These are phyloP conservation scores for Chalaropsis thielavioides DNA, from an alignment of 2,329 filamentous ascomycete species.

Conservation along the genomic window DNA sequence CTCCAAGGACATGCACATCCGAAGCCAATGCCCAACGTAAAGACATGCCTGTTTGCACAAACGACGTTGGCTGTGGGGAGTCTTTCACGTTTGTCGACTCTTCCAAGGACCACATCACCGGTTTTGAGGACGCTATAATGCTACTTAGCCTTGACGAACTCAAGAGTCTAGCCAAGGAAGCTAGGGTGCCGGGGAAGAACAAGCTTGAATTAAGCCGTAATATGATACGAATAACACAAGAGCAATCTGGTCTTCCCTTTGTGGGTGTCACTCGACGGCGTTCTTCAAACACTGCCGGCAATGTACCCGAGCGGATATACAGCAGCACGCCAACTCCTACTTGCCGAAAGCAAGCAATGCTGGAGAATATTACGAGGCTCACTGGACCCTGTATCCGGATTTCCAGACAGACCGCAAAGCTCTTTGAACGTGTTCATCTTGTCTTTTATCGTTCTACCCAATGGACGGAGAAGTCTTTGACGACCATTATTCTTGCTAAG, in stretches of 20 bases:
- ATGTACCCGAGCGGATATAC: constrained; percentile 18
- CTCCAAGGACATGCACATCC: not conserved
- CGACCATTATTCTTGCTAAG: constrained; percentile 83
- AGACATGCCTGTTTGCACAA: not conserved
- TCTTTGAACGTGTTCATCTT: constrained; percentile 88
- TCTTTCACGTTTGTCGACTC: constrained; percentile 67
- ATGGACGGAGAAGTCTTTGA: constrained; percentile 95
- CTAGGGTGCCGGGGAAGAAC: constrained; percentile 73
- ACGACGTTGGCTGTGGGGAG: constrained; percentile 31
- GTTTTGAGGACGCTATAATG: constrained; percentile 68
- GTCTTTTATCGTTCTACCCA: constrained; percentile 93
- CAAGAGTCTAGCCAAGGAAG: constrained; percentile 70
- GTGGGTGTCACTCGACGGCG: constrained; percentile 28
- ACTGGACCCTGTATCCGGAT: constrained; percentile 77
- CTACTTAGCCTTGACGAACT: constrained; percentile 78
- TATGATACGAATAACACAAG: constrained; percentile 58
- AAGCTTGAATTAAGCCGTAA: constrained; percentile 66
- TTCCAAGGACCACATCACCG: constrained; percentile 57
- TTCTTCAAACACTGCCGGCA: constrained; percentile 22
- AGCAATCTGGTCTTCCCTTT: constrained; percentile 62
- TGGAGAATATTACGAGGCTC: constrained; percentile 59
- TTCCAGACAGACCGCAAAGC: constrained; percentile 52
- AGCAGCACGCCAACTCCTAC: not conserved
- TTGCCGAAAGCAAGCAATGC: constrained; percentile 25
- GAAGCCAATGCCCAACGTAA: not conserved